Percentiles rank a stretch among this genome's conserved stretches.
These are phyloP conservation scores for Inosperma sp. DNA, from an alignment of 768 basidiomycete species.

Conservation along the genomic window DNA sequence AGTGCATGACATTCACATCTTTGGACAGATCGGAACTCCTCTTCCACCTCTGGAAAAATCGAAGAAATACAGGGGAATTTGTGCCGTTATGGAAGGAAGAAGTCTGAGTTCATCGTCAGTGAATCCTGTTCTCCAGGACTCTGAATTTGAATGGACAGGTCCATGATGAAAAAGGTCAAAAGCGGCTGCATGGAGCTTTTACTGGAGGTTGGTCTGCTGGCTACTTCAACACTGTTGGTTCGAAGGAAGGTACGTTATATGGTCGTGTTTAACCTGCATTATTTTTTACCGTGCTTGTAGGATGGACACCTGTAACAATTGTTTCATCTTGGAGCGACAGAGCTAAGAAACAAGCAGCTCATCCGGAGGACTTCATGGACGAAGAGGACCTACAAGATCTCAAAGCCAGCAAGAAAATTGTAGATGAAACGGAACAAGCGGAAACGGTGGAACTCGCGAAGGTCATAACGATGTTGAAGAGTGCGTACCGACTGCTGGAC, in stretches of 20 bases:
- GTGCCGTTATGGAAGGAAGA: constrained; percentile 99
- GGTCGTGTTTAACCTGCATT: constrained; percentile 12
- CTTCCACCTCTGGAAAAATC: constrained; percentile 92
- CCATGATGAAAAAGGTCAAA: constrained; percentile 87
- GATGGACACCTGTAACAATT: constrained; percentile 94
- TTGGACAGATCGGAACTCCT: constrained; percentile 81
- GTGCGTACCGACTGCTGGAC: too few species aligned
- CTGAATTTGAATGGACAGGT: constrained; percentile 46
- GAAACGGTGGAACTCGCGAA: constrained; percentile 58
- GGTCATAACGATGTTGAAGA: too few species aligned
- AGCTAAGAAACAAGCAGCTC: constrained; percentile 53
- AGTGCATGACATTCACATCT: neutral
- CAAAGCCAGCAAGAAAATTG: constrained; percentile 64
- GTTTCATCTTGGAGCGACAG: constrained; percentile 82
- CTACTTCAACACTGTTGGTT: constrained; percentile 94
- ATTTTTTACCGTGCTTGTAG: constrained; percentile 34
- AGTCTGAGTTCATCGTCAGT: too few species aligned
- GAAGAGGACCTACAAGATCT: constrained; percentile 91
- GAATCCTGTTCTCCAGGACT: constrained; percentile 4
- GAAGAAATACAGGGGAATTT: constrained; percentile 88
- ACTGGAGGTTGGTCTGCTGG: constrained; percentile 98
- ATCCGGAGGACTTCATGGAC: constrained; percentile 96
- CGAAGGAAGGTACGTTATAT: constrained; percentile 92
- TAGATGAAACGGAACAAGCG: constrained; percentile 79
- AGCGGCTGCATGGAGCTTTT: constrained; percentile 96